Conservation (phyloP, 2,329 filamentous ascomycete species). For the Fusarium sororula region DNA sequence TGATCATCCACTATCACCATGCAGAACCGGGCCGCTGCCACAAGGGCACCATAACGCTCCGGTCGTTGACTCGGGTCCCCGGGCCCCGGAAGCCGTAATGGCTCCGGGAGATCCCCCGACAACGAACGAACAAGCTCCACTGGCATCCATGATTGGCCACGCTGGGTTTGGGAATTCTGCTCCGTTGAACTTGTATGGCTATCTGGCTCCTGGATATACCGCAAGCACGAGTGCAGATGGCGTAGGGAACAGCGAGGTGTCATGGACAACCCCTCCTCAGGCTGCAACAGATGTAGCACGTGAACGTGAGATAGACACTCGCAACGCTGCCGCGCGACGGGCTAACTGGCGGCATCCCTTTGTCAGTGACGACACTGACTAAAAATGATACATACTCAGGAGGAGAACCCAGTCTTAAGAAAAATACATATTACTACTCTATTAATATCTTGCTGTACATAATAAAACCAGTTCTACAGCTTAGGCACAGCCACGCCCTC, state of each 20-base stretch:
- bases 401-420: too few species aligned
- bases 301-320: neutral
- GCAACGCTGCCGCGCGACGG: neutral
- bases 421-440: neutral
- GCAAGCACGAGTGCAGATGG: too few species aligned
- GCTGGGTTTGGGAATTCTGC: fast-evolving
- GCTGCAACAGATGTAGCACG: too few species aligned
- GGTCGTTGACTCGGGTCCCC: fast-evolving
- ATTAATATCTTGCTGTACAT: neutral
- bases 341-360: neutral
- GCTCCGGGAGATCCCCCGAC: fast-evolving
- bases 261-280: too few species aligned
- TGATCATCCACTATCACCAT: too few species aligned
- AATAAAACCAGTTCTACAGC: neutral
- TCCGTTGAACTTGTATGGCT: neutral
- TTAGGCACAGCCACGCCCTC: slow-evolving; percentile 13
- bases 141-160: fast-evolving
- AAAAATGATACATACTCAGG: fast-evolving
- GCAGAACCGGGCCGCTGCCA: fast-evolving
- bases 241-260: fast-evolving
- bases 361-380: neutral
- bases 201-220: fast-evolving
- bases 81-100: neutral
- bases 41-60: neutral
- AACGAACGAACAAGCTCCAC: neutral